phyloP scores from a whole-genome alignment of 2,329 filamentous ascomycete species.

The Penicillium sp. region DNA sequence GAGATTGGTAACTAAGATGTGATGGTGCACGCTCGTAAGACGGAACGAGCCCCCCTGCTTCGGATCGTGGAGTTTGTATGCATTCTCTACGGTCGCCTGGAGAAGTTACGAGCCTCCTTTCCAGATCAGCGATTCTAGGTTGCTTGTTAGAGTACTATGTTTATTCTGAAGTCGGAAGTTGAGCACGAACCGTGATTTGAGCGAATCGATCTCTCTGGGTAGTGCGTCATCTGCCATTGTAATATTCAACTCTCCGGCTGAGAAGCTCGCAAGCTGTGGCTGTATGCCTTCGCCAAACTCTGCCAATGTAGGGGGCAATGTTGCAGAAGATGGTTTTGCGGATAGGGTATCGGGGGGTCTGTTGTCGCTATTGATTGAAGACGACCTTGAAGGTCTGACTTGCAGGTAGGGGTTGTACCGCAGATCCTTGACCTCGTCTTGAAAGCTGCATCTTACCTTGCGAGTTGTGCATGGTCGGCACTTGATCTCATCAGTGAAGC shows the following conservation, averaged over 20 bases:
- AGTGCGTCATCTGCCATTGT: no score
- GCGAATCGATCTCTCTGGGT: no score
- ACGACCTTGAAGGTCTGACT: neutral
- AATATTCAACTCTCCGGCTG: no score
- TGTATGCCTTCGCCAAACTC: no score
- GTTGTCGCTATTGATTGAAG: neutral
- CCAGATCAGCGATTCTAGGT: no score
- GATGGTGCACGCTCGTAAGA: neutral
- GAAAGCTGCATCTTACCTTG: conserved; percentile 5
- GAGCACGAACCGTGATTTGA: no score
- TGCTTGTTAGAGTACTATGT: no score
- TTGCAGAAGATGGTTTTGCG: neutral
- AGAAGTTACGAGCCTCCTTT: no score
- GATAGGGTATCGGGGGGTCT: neutral
- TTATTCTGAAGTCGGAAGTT: no score
- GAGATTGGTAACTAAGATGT: neutral
- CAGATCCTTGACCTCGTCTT: conserved; percentile 5
- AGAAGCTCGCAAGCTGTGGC: no score
- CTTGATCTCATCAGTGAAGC: conserved; percentile 2
- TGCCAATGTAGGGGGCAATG: no score
- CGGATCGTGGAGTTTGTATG: conserved; percentile 1
- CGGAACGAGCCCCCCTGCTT: neutral
- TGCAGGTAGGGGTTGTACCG: conserved; percentile 3
- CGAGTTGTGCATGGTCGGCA: conserved; percentile 4
- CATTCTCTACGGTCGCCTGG: neutral